Evolutionary conservation across 148 eudicot species (phyloP), one percentile per base, ranked within the genome.

Genomic region (Rhododendron williamsianum): DNA sequence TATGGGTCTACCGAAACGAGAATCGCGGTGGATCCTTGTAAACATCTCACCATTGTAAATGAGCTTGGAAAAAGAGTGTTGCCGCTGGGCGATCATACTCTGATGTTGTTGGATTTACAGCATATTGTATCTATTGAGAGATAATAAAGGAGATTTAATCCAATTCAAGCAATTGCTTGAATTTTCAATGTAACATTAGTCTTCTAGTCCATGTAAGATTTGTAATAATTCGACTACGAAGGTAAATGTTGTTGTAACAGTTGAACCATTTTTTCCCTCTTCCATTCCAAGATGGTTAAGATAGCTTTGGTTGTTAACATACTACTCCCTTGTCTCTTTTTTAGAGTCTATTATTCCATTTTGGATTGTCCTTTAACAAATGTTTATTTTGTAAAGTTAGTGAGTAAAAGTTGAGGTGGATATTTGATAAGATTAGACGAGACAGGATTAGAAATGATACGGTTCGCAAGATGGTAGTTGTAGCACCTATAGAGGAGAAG

Each of bases 41-140:
- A 92, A 51, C 94, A 93, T 91, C 90, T 97, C 79, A 92, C 95
- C 89, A 74, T 93, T 67, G 94, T 93, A 3, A 86, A 94, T 89
- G 94, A 94, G 88, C 82, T 90, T n/a, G 99, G 99, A 9, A 87
- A 87, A 85, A 87, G 90, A 86, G 85, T 97, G 82, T 89, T 97
- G 91, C 92, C 94, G 19, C 54, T 92, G 58, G 98, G 98, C 54
- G 90, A 94, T 85, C 95, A 92, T 89, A 67, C 89, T 4, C 84
- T 97, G 67, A 87, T 88, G 88, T 69, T 92, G 27, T 94, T 87
- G 52, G 92, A 89, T 83, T 12, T 92, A 49, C 90, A 92, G 91
- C 96, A 92, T 84, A 84, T 87, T 58, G 46, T 96, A 73, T 82
- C 89, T 3, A 89, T 96, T 81, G 88, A 85, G 74, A 23, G 81